Base-by-base conservation (phyloP, 768 basidiomycete species). In the Amanita polypyramis region DNA sequence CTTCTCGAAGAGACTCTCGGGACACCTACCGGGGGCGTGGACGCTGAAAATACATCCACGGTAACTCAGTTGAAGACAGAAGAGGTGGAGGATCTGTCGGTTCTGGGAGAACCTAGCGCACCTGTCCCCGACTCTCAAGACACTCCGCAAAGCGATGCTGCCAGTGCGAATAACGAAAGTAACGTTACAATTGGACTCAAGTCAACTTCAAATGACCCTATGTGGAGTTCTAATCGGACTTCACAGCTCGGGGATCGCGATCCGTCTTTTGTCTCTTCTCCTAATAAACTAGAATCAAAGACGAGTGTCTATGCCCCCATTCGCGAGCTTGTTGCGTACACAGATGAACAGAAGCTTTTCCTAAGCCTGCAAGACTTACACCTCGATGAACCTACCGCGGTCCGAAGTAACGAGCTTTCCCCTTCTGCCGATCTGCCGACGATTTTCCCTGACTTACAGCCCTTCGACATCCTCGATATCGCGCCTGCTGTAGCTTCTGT, bases 381-480 rank as follows among this genome's bases (percentile, higher is more conserved):
- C 17, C 43, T 55, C 17, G 55, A 58, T 21, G 52, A 40, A 11
- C 17, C 27, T 12, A 12, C 32, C 2, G 50, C 58, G n/a, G 35
- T 52, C 27, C 62, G 61, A 47, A 49, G 51, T 17, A 56, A 57
- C 15, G 59, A 60, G 27, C 51, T 59, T 5, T 55, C 57, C 8
- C 59, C 59, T 17, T 60, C 73, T 46, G 55, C 70, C 40, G 80
- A 80, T 52, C 66, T 84, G 20, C 72, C 75, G 1, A 73, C 77
- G 27, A 76, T 97, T 35, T 96, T 96, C 61, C 91, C 93, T 0
- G 95, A 96, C 48, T 73, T 95, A 9, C 76, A 76, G 29, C 74
- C 80, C 9, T 68, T 79, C 34, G 68, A 66, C 9, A 66, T 87
- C 45, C 64, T 78, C 27, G 81, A 83, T 46, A 55, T 74, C 51